Conservation (phyloP, 192 early-diverging fungal species). For the Rhizophlyctis rosea region DNA sequence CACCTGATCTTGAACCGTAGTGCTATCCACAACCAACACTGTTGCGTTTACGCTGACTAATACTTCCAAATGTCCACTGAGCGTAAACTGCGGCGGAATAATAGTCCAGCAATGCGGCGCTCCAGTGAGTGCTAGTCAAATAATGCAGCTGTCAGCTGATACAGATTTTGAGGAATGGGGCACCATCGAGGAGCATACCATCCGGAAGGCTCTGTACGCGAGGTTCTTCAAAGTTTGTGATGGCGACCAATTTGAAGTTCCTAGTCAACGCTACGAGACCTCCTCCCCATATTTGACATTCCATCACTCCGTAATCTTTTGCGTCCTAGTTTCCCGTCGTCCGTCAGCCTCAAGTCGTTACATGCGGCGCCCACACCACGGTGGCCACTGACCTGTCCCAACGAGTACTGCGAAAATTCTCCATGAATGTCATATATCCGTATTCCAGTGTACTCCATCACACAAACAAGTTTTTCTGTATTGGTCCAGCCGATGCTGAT, state of each 20-base stretch:
- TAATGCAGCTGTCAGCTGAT: constrained; percentile 9
- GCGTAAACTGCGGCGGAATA: constrained; percentile 80
- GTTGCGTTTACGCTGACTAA: constrained; percentile 73
- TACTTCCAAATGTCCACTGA: constrained; percentile 89
- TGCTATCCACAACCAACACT: constrained; percentile 78
- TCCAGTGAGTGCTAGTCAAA: constrained; percentile 53
- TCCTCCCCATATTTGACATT: constrained; percentile 85
- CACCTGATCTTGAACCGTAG: constrained; percentile 76
- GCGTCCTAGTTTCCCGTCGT: constrained; percentile 62
- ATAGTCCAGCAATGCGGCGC: constrained; percentile 83
- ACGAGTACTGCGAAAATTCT: constrained; percentile 70
- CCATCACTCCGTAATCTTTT: constrained; percentile 73
- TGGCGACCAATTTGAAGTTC: constrained; percentile 73
- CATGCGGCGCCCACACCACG: background rate
- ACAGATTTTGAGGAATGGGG: background rate
- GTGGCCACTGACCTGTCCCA: constrained; percentile 64
- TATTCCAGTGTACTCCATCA: constrained; percentile 81
- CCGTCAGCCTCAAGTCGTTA: background rate
- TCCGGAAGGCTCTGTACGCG: too few species aligned
- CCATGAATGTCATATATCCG: constrained; percentile 81
- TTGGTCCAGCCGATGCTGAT: constrained; percentile 92
- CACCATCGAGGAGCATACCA: background rate
- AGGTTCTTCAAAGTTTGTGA: constrained; percentile 84
- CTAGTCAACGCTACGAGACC: constrained; percentile 90
- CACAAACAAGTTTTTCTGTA: constrained; percentile 81